These are phyloP conservation scores for Chlorella sorokiniana DNA, from an alignment of 139 green algal genomes.

Conservation along the genomic window DNA sequence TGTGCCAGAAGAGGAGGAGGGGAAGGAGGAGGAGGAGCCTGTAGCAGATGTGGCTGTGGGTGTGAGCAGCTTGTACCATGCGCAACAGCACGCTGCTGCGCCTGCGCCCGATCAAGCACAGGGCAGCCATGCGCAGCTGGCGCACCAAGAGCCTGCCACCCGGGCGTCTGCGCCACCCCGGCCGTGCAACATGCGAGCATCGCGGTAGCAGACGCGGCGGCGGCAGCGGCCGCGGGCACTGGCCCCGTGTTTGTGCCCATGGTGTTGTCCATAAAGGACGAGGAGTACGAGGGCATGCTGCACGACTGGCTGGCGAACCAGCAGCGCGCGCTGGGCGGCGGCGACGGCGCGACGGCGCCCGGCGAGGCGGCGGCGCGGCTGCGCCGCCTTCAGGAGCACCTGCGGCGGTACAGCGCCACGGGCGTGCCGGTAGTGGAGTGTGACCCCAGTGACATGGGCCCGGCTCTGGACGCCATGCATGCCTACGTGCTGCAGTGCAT, in stretches of 20 bases:
- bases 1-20: neutral
- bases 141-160: too few relatives aligned
- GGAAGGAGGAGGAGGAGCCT: neutral
- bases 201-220: conserved; percentile 14
- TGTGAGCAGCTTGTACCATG: too few relatives aligned
- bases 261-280: conserved; percentile 58
- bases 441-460: conserved; percentile 50
- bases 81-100: too few relatives aligned
- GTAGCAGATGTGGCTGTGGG: too few relatives aligned
- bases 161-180: too few relatives aligned
- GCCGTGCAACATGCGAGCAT: neutral
- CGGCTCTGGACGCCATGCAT: conserved; percentile 71
- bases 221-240: neutral
- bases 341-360: neutral
- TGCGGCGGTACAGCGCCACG: conserved; percentile 54
- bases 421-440: conserved; percentile 68
- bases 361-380: conserved; percentile 28
- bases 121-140: too few relatives aligned
- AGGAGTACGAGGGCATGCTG: conserved; percentile 58
- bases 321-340: neutral
- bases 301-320: conserved; percentile 50
- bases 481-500: conserved; percentile 79
- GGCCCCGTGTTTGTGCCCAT: conserved; percentile 73
- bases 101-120: too few relatives aligned
- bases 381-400: conserved; percentile 63